Evolutionary conservation across 192 early-diverging fungal species (phyloP), one percentile per base, ranked within the genome.

Genomic region (Coemansia sp.): DNA sequence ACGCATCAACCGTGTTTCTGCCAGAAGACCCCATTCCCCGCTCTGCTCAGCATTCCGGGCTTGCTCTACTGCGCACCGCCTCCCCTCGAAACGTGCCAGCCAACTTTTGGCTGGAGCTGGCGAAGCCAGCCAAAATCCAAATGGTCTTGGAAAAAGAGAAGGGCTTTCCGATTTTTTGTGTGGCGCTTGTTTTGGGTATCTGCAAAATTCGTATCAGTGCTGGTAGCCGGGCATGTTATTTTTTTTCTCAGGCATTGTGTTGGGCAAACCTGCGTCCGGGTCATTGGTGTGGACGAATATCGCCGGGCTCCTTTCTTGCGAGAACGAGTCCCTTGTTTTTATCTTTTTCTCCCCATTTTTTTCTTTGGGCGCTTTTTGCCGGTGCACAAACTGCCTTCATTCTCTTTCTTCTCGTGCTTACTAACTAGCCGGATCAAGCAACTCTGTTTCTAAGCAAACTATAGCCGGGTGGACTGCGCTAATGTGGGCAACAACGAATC

Each of bases 401-500:
- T 65, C 37, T 52, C 33, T 38, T 56, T 25, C 47, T 13, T 53
- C 12, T 53, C 21, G 34, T 34, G 62, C 64, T 37, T 28, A 31
- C 59, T 60, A 60, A 57, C 39, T 23, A 20, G 25, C 42, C 47
- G 25, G 34, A 33, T 43, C 18, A 43, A 55, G 25, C 16, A 48
- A 25, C 20, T n/a, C 43, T 35, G 53, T 47, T 60, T 55, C 41
- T 11, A 64, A 64, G 21, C 28, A 26, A 31, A 2, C 18, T 60
- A 37, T 81, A 76, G 88, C 88, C 64, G 90, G 91, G 18, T 97
- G 93, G 93, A 92, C 93, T 6, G 86, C 93, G 12, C 81, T 97
- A 8, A 92, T 94, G 84, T 97, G 95, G 95, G 93, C 93, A 1
- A 88, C 91, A 16, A 88, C 89, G 53, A 91, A 91, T 68, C 89